Conservation (phyloP, 164 flowering plant genomes). For the Vitis rupestris region DNA sequence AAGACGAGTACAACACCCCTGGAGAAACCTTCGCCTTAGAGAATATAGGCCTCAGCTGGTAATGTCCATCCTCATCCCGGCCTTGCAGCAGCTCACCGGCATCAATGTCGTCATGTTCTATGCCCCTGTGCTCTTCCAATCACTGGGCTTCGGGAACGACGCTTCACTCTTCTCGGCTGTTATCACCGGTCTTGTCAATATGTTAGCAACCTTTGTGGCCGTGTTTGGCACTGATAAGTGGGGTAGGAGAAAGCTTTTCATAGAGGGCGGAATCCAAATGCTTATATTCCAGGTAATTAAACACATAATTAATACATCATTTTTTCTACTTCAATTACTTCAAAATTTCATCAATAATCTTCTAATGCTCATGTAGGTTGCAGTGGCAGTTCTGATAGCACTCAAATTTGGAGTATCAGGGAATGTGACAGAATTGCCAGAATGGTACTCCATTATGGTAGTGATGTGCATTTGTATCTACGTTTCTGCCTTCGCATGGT, state of each 20-base stretch:
- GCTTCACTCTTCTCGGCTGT: constrained; percentile 14
- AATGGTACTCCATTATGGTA: constrained; percentile 12
- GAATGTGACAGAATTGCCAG: constrained; percentile 3
- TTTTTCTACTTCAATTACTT: no score
- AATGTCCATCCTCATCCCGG: constrained; percentile 5
- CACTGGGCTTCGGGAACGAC: constrained; percentile 8
- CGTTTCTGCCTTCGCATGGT: constrained; percentile 1
- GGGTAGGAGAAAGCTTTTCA: constrained; percentile 9
- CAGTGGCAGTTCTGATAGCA: neutral
- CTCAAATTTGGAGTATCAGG: constrained; percentile 14
- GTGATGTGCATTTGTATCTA: constrained; percentile 6
- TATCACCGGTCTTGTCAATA: constrained; percentile 5
- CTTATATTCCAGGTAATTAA: neutral
- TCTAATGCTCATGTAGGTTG: neutral
- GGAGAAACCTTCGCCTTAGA: constrained; percentile 1
- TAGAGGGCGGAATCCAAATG: constrained; percentile 11
- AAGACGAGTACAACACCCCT: constrained; percentile 7
- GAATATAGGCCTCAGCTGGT: constrained; percentile 11
- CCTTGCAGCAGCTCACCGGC: constrained; percentile 15
- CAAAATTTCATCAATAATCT: no score
- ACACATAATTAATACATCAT: no score
- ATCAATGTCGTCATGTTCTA: constrained; percentile 20
- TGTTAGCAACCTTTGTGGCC: constrained; percentile 6
- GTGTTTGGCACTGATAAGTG: constrained; percentile 4
- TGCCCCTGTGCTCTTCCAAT: constrained; percentile 15